Percentiles rank a stretch among this genome's conserved stretches.
These are phyloP conservation scores for Aureobasidium uvarum DNA, from an alignment of 2,329 filamentous ascomycete species.

Conservation along the genomic window DNA sequence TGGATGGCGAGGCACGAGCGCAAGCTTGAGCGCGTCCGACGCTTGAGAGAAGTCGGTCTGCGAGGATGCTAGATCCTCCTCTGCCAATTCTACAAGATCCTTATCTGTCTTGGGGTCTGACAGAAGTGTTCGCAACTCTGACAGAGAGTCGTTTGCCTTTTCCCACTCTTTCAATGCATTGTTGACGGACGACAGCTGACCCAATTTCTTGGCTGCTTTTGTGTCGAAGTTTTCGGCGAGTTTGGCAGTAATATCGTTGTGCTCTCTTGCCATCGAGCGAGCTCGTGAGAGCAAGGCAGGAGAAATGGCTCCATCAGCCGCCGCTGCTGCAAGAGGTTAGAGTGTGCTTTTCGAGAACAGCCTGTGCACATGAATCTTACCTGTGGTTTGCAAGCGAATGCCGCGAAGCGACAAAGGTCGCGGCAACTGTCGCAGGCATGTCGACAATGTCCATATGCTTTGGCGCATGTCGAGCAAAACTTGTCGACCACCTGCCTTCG, in stretches of 20 bases:
- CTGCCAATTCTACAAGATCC: constrained; percentile 59
- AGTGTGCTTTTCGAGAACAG: not conserved
- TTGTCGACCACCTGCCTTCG: constrained; percentile 11
- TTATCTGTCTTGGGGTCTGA: constrained; percentile 62
- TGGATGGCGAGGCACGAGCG: constrained; percentile 81
- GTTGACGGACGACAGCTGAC: constrained; percentile 55
- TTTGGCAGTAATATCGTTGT: constrained; percentile 52
- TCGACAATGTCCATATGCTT: constrained; percentile 31
- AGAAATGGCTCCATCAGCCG: constrained; percentile 44
- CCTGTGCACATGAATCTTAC: constrained; percentile 7
- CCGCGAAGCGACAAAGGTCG: constrained; percentile 25
- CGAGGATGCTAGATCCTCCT: constrained; percentile 69
- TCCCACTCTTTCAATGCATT: constrained; percentile 58
- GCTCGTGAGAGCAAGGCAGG: constrained; percentile 57
- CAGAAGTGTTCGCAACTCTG: constrained; percentile 74
- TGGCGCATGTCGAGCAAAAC: constrained; percentile 24
- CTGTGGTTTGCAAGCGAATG: constrained; percentile 30
- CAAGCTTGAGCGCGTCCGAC: constrained; percentile 66
- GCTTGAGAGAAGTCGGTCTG: constrained; percentile 61
- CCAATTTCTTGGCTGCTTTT: constrained; percentile 56
- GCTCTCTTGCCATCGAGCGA: constrained; percentile 55
- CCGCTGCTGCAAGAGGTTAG: constrained; percentile 24
- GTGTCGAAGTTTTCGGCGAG: constrained; percentile 57
- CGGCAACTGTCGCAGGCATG: constrained; percentile 30
- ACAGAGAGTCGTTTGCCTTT: constrained; percentile 56